Evolutionary conservation across 129 eudicot genomes (phyloP).

Genomic region (Oenanthe sinensis): DNA sequence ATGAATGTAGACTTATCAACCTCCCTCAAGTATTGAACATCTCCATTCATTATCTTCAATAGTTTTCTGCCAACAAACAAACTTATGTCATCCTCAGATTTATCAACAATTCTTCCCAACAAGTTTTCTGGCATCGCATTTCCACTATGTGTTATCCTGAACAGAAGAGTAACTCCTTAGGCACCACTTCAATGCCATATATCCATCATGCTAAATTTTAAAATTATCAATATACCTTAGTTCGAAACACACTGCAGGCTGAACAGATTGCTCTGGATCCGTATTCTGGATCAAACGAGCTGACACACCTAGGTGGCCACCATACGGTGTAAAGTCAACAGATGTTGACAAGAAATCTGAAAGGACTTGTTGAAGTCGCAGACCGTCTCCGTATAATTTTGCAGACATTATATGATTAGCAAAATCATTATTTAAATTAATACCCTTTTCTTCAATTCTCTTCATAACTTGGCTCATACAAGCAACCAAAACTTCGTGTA

Average conservation of each 20-base stretch:
- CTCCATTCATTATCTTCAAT: slow-evolving; percentile 87
- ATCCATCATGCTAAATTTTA: not conserved
- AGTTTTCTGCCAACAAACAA: slow-evolving; percentile 62
- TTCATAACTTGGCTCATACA: not conserved
- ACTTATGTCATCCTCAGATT: slow-evolving; percentile 76
- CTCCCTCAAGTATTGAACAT: slow-evolving; percentile 66
- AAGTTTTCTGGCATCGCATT: slow-evolving; percentile 70
- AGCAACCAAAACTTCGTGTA: not conserved
- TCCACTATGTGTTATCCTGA: slow-evolving; percentile 74
- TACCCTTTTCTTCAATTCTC: not conserved
- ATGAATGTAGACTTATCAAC: slow-evolving; percentile 57
- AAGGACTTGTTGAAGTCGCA: not conserved
- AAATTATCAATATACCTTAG: not conserved
- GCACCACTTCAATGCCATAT: not conserved
- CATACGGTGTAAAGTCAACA: not conserved
- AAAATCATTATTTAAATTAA: not conserved
- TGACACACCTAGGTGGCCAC: not conserved
- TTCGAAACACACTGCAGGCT: not conserved
- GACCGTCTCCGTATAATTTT: not conserved
- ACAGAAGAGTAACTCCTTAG: not conserved
- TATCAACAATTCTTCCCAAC: slow-evolving; percentile 41
- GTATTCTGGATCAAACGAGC: not conserved
- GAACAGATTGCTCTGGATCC: not conserved
- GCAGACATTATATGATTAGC: not conserved
- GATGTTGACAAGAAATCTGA: not conserved